Base-by-base conservation (phyloP, 352 stramenopile genomes). In the Phytophthora tentaculata region DNA sequence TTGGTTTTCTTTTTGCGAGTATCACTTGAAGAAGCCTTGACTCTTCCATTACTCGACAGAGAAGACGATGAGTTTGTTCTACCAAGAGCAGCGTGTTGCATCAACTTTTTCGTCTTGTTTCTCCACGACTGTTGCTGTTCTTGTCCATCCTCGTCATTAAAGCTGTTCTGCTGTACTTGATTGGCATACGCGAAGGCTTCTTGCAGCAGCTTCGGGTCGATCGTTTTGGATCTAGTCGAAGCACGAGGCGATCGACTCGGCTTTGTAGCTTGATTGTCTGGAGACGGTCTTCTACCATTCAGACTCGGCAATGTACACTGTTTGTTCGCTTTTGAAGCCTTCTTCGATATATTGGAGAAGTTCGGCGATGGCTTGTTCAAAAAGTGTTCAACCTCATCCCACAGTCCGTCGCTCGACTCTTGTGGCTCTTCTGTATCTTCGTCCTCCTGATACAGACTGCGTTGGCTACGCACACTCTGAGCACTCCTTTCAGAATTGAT, bases 171-270 rank as follows among this genome's bases (percentile, higher is more conserved):
- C 56, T 80, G 78, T n/a, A 92, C 57, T 24, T 77, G 68, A 10
- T 89, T 71, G 5, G 86, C 86, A 56, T 92, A 94, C 0, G 81
- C 84, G 26, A 94, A 94, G 0, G 86, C 86, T 37, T 94, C 71
- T 61, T 92, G 81, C n/a, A 94, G 64, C 26, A 92, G 63, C 22
- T 81, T 78, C 7, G 86, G 71, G 43, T 92, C 83, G 43, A 94
- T 86, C 0, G 49, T 26, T 49, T 88, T 89, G 3, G 39, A 6
- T 32, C 57, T 52, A 26, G 35, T 26, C 0, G 51, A 50, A 48
- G 44, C 26, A 19, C 61, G 69, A n/a, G 45, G 37, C 39, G 75
- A 63, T 45, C 73, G 77, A 55, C n/a, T n/a, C 22, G 56, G 29
- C 1, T 22, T 59, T 10, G 44, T 23, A 13, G 26, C 44, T 37